Evolutionary conservation across 2,329 filamentous ascomycete genomes (phyloP).

Genomic region (Pezicula rhizophila): DNA sequence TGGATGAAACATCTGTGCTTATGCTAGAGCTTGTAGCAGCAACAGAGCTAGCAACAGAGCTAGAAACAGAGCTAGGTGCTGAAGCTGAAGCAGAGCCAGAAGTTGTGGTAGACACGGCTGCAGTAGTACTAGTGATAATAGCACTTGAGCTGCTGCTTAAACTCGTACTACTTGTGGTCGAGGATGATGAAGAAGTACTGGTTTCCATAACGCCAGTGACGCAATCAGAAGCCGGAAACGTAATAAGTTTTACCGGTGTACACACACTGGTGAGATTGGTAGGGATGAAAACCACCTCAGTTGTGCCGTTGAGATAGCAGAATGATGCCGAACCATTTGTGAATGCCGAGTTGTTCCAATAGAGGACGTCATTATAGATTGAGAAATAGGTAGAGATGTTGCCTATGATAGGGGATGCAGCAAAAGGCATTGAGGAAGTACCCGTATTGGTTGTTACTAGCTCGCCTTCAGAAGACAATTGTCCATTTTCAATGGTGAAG

Average conservation of each 20-base stretch:
- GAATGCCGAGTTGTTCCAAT: not conserved
- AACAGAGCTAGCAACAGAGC: not conserved
- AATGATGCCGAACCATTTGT: not conserved
- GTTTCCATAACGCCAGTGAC: not conserved
- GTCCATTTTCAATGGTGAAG: not conserved
- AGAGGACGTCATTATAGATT: not conserved
- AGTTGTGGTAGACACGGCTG: not conserved
- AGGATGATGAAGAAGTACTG: not conserved
- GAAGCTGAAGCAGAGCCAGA: no score
- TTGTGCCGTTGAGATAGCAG: not conserved
- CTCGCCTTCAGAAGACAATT: not conserved
- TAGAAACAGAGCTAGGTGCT: not conserved
- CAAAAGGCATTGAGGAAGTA: not conserved
- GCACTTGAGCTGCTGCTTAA: not conserved
- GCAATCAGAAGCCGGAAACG: not conserved
- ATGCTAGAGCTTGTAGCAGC: no score
- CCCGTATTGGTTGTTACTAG: not conserved
- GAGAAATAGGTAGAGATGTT: not conserved
- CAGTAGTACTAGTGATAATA: not conserved
- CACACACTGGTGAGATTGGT: not conserved
- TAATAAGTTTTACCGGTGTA: not conserved
- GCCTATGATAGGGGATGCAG: not conserved
- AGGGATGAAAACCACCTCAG: not conserved
- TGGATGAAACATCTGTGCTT: no score
- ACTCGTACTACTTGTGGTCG: not conserved